Evolutionary conservation across 2,329 filamentous ascomycete species (phyloP), one percentile per base, ranked within the genome.

Genomic region (Penicillium sp.): DNA sequence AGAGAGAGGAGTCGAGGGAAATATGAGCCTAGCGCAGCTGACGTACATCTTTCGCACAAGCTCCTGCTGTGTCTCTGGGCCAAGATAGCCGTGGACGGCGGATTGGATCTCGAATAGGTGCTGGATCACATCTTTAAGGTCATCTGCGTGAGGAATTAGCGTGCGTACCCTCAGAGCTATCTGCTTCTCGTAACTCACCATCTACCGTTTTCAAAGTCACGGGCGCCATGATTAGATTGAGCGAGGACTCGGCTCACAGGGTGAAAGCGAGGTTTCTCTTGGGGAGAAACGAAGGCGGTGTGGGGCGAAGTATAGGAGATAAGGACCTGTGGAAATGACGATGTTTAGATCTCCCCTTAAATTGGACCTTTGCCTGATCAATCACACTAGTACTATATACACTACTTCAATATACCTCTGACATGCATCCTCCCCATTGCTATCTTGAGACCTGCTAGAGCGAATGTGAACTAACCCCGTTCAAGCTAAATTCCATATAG

Each of bases 21-120:
- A 31, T 17, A 16, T 19, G 31, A n/a, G 31, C 5, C 5, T 16
- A 33, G 25, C 38, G 16, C 3, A n/a, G 46, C 5, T 28, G 45
- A 61, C 61, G 41, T 68, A 85, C 81, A 86, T 81, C 63, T 86
- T 83, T 22, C 77, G 72, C 41, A 83, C 80, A 67, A 87, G 80
- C 33, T 82, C 80, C 49, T 82, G 76, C 61, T 84, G 79, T 6
- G 82, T 84, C 48, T 78, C 77, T 31, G 77, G 73, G 38, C 83
- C 83, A 58, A 84, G 77, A 65, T 86, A 84, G 60, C 84, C 83
- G 67, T 84, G 80, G 1, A 78, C 75, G n/a, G 77, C 76, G 30
- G 80, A 79, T 69, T 86, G 82, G 42, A 84, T 80, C 60, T 84
- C 80, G 74, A 83, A 87, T 49, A 87, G 78, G 62, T 84, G 82